These are phyloP conservation scores for Fusarium scirpi DNA, from an alignment of 2,329 filamentous ascomycete species.

Conservation along the genomic window DNA sequence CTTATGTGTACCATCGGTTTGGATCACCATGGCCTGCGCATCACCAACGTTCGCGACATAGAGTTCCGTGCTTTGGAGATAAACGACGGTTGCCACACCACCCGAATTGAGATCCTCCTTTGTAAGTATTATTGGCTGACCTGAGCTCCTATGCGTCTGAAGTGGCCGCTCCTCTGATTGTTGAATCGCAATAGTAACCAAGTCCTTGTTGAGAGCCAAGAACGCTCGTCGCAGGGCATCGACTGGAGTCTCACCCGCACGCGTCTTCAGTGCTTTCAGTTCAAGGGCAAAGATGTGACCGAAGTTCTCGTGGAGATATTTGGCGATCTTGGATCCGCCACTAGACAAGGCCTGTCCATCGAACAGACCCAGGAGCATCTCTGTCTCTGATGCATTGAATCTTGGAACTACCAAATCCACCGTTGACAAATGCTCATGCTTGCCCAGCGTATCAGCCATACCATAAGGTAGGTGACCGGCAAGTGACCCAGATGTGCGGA, in stretches of 20 bases:
- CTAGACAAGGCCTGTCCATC: slow-evolving; percentile 91
- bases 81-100: slow-evolving; percentile 91
- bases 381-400: slow-evolving; percentile 89
- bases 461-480: slow-evolving; percentile 93
- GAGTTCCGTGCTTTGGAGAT: slow-evolving; percentile 88
- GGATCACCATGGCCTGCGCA: slow-evolving; percentile 93
- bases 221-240: slow-evolving; percentile 91
- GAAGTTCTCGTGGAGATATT: slow-evolving; percentile 97
- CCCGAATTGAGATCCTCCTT: slow-evolving; percentile 92
- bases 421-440: slow-evolving; percentile 93
- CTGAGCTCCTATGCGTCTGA: slow-evolving; percentile 76
- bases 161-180: slow-evolving; percentile 79
- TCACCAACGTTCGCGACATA: slow-evolving; percentile 97
- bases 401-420: slow-evolving; percentile 95
- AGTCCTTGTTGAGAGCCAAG: slow-evolving; percentile 90
- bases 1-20: slow-evolving; percentile 84
- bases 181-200: slow-evolving; percentile 86
- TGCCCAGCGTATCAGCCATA: slow-evolving; percentile 95
- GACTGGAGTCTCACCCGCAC: slow-evolving; percentile 77
- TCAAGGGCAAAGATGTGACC: slow-evolving; percentile 85
- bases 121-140: slow-evolving; percentile 80
- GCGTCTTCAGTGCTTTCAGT: slow-evolving; percentile 76
- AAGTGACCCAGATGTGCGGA: slow-evolving; percentile 94
- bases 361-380: slow-evolving; percentile 93
- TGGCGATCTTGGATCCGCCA: slow-evolving; percentile 94